These are phyloP conservation scores for Annulohypoxylon nitens DNA, from an alignment of 495 filamentous ascomycete genomes.

Conservation along the genomic window DNA sequence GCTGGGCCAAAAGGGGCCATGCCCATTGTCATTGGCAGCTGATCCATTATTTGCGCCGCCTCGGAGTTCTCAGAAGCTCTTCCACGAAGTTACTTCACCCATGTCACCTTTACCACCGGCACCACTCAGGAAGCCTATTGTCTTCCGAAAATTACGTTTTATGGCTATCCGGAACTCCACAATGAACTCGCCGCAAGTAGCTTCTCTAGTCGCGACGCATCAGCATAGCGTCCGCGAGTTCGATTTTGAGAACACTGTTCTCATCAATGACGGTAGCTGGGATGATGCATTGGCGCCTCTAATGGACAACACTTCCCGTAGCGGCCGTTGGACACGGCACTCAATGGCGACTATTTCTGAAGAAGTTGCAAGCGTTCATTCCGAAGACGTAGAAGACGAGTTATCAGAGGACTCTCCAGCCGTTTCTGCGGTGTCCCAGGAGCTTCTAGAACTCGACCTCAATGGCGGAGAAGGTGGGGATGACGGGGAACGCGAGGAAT, in stretches of 20 bases:
- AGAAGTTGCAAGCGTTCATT: conserved; percentile 38
- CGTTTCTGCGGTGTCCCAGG: conserved; percentile 56
- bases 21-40: conserved; percentile 73
- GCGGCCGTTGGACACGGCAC: conserved; percentile 58
- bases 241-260: conserved; percentile 75
- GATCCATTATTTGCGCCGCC: conserved; percentile 71
- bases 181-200: conserved; percentile 75
- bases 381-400: conserved; percentile 45
- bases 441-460: conserved; percentile 59
- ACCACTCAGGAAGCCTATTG: conserved; percentile 61
- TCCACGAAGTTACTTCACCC: conserved; percentile 66
- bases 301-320: conserved; percentile 53
- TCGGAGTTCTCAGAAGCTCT: conserved; percentile 63
- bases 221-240: conserved; percentile 74
- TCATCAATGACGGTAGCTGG: conserved; percentile 75
- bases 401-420: conserved; percentile 57
- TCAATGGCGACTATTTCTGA: conserved; percentile 52
- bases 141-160: conserved; percentile 69
- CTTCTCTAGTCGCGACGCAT: conserved; percentile 71
- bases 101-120: conserved; percentile 63
- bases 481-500: conserved; percentile 58
- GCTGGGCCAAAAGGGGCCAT: conserved; percentile 75
- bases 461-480: conserved; percentile 55
- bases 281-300: conserved; percentile 79
- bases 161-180: conserved; percentile 75